Evolutionary conservation across 73 alveolate genomes (phyloP).

Genomic region (Tetrahymena thermophila): DNA sequence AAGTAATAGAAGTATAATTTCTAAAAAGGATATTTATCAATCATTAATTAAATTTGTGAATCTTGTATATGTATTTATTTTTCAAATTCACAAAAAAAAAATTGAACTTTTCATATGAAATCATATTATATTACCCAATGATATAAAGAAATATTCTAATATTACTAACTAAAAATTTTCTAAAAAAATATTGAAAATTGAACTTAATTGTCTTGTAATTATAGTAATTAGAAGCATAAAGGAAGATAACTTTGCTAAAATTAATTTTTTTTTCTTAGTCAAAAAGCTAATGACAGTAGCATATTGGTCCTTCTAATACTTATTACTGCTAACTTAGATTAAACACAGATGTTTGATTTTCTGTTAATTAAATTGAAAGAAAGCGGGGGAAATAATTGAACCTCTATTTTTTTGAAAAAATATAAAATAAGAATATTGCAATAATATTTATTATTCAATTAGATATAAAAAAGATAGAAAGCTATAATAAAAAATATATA

Average conservation of each 20-base stretch:
- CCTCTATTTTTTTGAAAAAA: neutral
- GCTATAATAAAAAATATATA: neutral
- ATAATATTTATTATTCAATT: neutral
- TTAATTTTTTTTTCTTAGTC: neutral
- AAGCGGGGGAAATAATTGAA: neutral
- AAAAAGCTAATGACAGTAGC: too few species aligned
- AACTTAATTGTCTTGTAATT: neutral
- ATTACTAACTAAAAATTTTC: too few species aligned
- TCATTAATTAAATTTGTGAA: too few species aligned
- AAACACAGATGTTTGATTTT: neutral
- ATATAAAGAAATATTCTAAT: too few species aligned
- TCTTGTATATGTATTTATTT: too few species aligned
- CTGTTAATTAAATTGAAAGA: neutral
- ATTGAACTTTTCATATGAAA: too few species aligned
- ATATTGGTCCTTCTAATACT: neutral
- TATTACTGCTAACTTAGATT: neutral
- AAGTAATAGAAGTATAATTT: too few species aligned
- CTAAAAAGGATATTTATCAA: too few species aligned
- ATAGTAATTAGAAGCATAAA: too few species aligned
- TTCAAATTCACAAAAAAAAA: too few species aligned
- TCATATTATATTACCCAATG: too few species aligned
- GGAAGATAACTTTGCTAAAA: neutral
- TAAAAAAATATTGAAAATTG: neutral
- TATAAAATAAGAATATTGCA: neutral
- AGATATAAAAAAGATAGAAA: neutral